Percentiles rank a stretch among this genome's conserved stretches.
phyloP scores from a whole-genome alignment of 768 basidiomycete genomes.

The Lactifluus hygrophoroides region DNA sequence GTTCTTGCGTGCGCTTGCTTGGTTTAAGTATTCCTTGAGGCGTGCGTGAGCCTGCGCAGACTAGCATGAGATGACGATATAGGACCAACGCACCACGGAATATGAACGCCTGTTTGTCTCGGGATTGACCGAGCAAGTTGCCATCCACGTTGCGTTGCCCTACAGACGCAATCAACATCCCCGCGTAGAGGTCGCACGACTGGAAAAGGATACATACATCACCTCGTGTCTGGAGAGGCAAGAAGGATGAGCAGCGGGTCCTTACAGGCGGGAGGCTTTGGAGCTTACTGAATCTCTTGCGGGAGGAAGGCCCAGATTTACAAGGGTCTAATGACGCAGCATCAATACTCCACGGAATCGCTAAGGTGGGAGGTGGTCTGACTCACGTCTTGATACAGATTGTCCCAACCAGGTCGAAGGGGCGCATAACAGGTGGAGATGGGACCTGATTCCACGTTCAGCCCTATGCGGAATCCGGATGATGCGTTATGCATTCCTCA shows the following conservation, averaged over 20 bases:
- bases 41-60: neutral
- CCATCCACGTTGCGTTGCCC: conserved; percentile 14
- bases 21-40: conserved; percentile 4
- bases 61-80: neutral
- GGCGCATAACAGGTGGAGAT: conserved; percentile 3
- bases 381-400: conserved; percentile 9
- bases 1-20: conserved; percentile 5
- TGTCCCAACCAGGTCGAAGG: conserved; percentile 12
- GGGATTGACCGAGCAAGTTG: conserved; percentile 9
- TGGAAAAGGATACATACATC: neutral
- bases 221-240: neutral
- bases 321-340: conserved; percentile 1
- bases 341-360: neutral
- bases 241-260: neutral
- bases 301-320: conserved; percentile 4
- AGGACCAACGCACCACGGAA: conserved; percentile 2
- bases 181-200: neutral
- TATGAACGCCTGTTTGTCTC: conserved; percentile 10
- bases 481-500: neutral
- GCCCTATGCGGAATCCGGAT: neutral
- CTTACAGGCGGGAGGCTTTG: too few relatives aligned
- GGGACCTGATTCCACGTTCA: neutral
- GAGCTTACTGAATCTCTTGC: conserved; percentile 4
- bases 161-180: neutral
- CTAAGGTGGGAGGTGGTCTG: too few relatives aligned